Base-by-base conservation (phyloP, 2,329 filamentous ascomycete genomes). In the Calonectria pauciramosa region DNA sequence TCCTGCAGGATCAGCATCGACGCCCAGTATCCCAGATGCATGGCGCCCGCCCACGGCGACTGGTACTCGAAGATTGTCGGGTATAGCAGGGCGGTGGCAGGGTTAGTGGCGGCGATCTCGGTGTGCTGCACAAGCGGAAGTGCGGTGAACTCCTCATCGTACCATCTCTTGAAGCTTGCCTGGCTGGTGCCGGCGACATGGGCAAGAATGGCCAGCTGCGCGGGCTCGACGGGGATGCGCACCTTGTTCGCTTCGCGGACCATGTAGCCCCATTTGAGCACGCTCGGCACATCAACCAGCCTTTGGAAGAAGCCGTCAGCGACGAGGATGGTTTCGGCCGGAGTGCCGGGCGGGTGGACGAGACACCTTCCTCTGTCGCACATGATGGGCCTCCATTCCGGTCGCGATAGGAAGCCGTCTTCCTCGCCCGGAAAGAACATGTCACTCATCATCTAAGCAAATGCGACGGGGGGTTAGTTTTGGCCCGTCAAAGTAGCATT, bases 1-100 rank as follows among this genome's bases (percentile, higher is more conserved):
- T 85, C 85, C 68, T 87, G 83, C 41, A 87, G 76, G 65, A 87
- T 83, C n/a, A 87, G 78, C 78, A 85, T 79, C 47, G 82, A 84
- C 9, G 85, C 84, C 84, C 85, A 86, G 73, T 84, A 86, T 26
- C 80, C 81, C 75, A 86, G 78, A 54, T 83, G 80, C 67, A 87
- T 75, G 36, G 83, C 78, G 2, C 85, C 85, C 14, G 82, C 79
- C 83, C 85, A 86, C 3, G 78, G 75, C 34, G 81, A 79, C 32
- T 77, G 68, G 69, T 84, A 85, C 28, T 77, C 71, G 18, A 87
- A 77, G 6, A 87, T 77, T 3, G 78, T 82, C 34, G 81, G 71
- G 67, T 84, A 86, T 7, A 83, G 77, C 9, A 85, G 84, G 18
- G 56, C 34, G 16, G 74, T 60, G n/a, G 28, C 71, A 13, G 83